phyloP scores from a whole-genome alignment of 2,329 filamentous ascomycete species.

The Ambrosiella xylebori region DNA sequence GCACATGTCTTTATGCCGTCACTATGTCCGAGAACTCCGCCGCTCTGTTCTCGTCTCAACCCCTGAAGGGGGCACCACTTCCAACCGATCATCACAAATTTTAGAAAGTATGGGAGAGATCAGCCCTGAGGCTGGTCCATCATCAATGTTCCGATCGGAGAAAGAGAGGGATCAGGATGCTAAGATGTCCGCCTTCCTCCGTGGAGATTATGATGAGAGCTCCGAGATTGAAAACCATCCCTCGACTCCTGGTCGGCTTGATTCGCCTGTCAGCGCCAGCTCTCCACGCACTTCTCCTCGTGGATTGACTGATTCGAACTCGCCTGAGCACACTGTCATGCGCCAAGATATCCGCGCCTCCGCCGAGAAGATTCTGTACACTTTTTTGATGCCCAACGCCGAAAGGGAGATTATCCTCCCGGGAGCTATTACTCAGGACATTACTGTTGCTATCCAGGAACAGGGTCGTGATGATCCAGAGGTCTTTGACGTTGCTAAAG shows the following conservation, averaged over 20 bases:
- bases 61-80: conserved; percentile 70
- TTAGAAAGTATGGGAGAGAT: conserved; percentile 58
- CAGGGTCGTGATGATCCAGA: conserved; percentile 88
- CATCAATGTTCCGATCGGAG: conserved; percentile 45
- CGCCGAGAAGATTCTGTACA: conserved; percentile 98
- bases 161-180: conserved; percentile 70
- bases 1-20: conserved; percentile 92
- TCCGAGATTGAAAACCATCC: conserved; percentile 1
- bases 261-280: conserved; percentile 24
- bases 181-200: conserved; percentile 77
- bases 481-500: conserved; percentile 92
- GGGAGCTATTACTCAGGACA: conserved; percentile 67
- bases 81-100: conserved; percentile 69
- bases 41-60: conserved; percentile 86
- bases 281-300: conserved; percentile 38
- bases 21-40: conserved; percentile 90
- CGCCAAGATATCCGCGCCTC: conserved; percentile 80
- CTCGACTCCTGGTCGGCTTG: background rate
- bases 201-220: conserved; percentile 34
- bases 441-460: conserved; percentile 77
- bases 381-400: conserved; percentile 82
- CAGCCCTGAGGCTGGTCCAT: conserved; percentile 39
- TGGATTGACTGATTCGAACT: conserved; percentile 57
- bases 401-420: conserved; percentile 93
- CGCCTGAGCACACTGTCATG: conserved; percentile 67